Base-by-base conservation (phyloP, 148 eudicot species). In the Rhododendron vialii region DNA sequence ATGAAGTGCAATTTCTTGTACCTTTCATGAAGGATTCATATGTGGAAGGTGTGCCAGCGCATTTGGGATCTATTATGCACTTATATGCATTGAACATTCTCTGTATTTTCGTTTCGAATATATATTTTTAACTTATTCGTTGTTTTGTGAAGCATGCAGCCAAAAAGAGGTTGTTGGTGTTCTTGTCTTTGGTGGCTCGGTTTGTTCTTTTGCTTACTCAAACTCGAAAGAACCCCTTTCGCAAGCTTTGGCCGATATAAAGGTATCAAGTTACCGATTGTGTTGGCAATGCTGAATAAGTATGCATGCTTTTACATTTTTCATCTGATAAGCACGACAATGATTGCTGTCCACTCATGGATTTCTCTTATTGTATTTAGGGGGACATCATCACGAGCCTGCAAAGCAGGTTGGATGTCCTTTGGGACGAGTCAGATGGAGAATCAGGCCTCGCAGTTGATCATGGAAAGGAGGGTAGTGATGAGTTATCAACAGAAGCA, bases 191-290 rank as follows among this genome's bases (percentile, higher is more conserved):
- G 85, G 92, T 51, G 99, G 99, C 83, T 90, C 94, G n/a, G 91
- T 97, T 41, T 91, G 93, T 88, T 93, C 98, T 81, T 94, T 93
- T 92, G 90, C 98, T 78, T 95, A 95, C 89, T 87, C 91, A 89
- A 94, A 90, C 89, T 89, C 95, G 45, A 97, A 93, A 93, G 98
- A 97, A 89, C 91, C 95, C 43, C 53, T 92, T 89, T 93, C 98
- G 73, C 96, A 97, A 93, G 99, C 95, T 88, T 92, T 95, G 91
- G 92, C 89, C 88, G 96, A 97, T 87, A 91, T 97, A 83, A 97
- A 94, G 99, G 99, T 95, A 92, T 79, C 81, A 45, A 17, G 51
- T 13, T 48, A 57, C 30, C 12, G 1, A 61, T 48, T 0, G 6
- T 77, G 43, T 57, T 73, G 73, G 84, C 30, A 57, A 5, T 1